A percentile compares a stretch with the other conserved stretches of the same genome.
These are phyloP conservation scores for Nannochloropsis oceanica DNA, from an alignment of 108 stramenopile species.

Conservation along the genomic window DNA sequence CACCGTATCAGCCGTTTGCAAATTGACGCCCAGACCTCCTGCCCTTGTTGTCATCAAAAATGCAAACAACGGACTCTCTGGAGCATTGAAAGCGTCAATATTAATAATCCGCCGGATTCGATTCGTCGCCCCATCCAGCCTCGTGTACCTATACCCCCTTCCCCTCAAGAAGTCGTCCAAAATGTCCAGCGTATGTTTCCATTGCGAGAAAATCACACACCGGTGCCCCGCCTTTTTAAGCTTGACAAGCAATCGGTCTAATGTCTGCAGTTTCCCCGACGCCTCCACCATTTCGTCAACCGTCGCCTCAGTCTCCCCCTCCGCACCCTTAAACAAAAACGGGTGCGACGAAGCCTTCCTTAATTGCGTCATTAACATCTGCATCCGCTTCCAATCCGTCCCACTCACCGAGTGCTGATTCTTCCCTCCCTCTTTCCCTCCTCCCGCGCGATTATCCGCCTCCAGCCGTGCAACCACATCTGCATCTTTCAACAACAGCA, in stretches of 20 bases:
- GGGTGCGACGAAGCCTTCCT: slow-evolving; percentile 54
- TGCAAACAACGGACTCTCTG: background rate
- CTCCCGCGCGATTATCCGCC: background rate
- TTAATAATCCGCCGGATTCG: slow-evolving; percentile 58
- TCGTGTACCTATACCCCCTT: slow-evolving; percentile 52
- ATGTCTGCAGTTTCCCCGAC: slow-evolving; percentile 76
- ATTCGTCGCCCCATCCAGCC: slow-evolving; percentile 85
- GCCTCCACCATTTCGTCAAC: background rate
- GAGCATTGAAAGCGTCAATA: background rate
- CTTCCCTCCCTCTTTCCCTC: background rate
- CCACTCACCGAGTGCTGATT: slow-evolving; percentile 5
- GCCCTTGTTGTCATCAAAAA: background rate
- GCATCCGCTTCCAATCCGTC: slow-evolving; percentile 12
- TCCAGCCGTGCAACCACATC: slow-evolving; percentile 24
- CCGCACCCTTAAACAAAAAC: slow-evolving; percentile 53
- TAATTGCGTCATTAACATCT: slow-evolving; percentile 56
- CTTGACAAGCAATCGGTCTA: slow-evolving; percentile 89
- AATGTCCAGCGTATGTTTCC: slow-evolving; percentile 89
- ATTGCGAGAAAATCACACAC: slow-evolving; percentile 74
- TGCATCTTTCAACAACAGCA: slow-evolving; percentile 49
- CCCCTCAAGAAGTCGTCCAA: slow-evolving; percentile 70
- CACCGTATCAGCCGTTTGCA: slow-evolving; percentile 18
- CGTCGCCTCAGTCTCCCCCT: slow-evolving; percentile 7
- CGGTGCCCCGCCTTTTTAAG: slow-evolving; percentile 73
- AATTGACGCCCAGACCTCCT: slow-evolving; percentile 8